Conservation (phyloP, 2,329 filamentous ascomycete genomes). For the Alternaria rosae region DNA sequence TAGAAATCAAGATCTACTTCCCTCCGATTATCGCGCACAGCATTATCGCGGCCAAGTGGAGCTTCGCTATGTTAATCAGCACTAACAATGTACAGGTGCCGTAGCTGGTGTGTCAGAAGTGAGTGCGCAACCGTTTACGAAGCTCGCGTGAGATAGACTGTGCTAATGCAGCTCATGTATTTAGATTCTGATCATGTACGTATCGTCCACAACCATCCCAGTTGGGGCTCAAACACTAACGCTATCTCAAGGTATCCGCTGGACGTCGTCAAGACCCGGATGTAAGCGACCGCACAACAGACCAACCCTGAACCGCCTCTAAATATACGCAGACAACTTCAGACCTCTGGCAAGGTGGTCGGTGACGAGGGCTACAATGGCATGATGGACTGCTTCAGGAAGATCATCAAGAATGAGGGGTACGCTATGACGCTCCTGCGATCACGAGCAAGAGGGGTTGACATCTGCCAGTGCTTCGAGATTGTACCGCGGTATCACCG, state of each 20-base stretch:
- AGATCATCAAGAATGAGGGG: constrained; percentile 97
- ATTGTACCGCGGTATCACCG: constrained; percentile 93
- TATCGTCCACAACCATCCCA: background rate
- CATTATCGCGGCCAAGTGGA: background rate
- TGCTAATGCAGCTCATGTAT: constrained; percentile 38
- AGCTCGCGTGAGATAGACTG: constrained; percentile 16
- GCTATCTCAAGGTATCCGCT: constrained; percentile 83
- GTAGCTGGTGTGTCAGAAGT: constrained; percentile 98
- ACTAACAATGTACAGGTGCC: constrained; percentile 67
- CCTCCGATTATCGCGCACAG: background rate
- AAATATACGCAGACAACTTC: constrained; percentile 73
- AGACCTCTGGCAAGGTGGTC: constrained; percentile 70
- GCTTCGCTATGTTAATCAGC: constrained; percentile 20
- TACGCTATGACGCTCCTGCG: constrained; percentile 53
- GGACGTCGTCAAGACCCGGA: constrained; percentile 97
- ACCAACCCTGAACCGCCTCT: constrained; percentile 16
- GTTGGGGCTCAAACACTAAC: constrained; percentile 4
- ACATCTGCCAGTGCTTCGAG: constrained; percentile 72
- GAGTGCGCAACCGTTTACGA: constrained; percentile 51
- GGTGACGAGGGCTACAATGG: constrained; percentile 90
- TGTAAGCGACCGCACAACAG: constrained; percentile 65
- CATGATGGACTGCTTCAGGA: constrained; percentile 97
- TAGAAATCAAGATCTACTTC: background rate
- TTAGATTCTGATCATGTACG: constrained; percentile 86
- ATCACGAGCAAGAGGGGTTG: constrained; percentile 11